Conservation (phyloP, 306 rosid species). For the Erythrophleum fordii region DNA sequence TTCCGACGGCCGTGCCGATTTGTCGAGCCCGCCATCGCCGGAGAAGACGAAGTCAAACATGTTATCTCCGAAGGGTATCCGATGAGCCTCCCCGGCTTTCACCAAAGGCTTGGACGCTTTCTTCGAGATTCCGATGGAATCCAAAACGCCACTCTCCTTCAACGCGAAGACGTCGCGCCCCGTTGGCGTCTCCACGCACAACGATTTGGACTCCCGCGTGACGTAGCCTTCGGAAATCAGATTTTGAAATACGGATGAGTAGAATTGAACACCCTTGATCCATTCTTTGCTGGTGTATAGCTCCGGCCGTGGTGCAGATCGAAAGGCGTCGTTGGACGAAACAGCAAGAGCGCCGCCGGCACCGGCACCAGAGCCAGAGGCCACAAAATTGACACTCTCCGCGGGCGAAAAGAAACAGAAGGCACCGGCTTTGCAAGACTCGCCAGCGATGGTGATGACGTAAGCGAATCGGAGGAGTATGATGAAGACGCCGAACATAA, state of each 20-base stretch:
- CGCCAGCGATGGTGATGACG: slow-evolving; percentile 77
- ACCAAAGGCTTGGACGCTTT: slow-evolving; percentile 71
- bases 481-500: slow-evolving; percentile 68
- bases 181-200: slow-evolving; percentile 68
- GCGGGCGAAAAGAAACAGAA: slow-evolving; percentile 81
- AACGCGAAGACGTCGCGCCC: slow-evolving; percentile 77
- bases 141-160: slow-evolving; percentile 68
- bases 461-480: slow-evolving; percentile 68
- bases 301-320: slow-evolving; percentile 16
- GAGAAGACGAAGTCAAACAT: slow-evolving; percentile 80
- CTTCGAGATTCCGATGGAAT: slow-evolving; percentile 74
- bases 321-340: slow-evolving; percentile 5
- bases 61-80: slow-evolving; percentile 59
- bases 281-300: slow-evolving; percentile 66
- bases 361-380: slow-evolving; percentile 47
- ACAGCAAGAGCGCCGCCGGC: slow-evolving; percentile 43
- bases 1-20: slow-evolving; percentile 45
- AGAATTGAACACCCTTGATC: slow-evolving; percentile 72
- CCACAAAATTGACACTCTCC: slow-evolving; percentile 54
- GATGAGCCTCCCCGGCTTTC: slow-evolving; percentile 55
- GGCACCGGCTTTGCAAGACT: slow-evolving; percentile 66
- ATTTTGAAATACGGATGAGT: slow-evolving; percentile 72
- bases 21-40: slow-evolving; percentile 61
- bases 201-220: slow-evolving; percentile 54
- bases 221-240: slow-evolving; percentile 68